Evolutionary conservation across 495 filamentous ascomycete species (phyloP).

Genomic region (Xanthoparmelia taractica): DNA sequence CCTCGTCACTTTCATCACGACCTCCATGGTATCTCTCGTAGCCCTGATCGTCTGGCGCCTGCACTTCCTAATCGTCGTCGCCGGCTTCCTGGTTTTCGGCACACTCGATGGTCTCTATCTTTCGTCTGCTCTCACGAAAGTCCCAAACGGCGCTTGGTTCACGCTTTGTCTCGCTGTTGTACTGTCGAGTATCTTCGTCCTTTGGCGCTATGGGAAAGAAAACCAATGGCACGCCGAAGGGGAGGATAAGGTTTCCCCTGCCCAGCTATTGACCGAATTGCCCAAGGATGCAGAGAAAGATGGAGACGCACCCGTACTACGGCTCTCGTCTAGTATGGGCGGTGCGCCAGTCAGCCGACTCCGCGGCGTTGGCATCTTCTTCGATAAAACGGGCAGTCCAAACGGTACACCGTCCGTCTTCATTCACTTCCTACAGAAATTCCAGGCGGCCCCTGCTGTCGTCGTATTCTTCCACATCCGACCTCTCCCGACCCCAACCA

Average conservation of each 20-base stretch:
- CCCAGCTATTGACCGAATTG: constrained; percentile 35
- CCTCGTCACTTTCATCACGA: constrained; percentile 67
- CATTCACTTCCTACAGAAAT: constrained; percentile 57
- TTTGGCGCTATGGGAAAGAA: constrained; percentile 71
- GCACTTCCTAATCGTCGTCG: constrained; percentile 46
- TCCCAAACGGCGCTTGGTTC: constrained; percentile 69
- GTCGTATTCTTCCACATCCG: constrained; percentile 58
- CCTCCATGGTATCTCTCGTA: constrained; percentile 59
- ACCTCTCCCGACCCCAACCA: constrained; percentile 40
- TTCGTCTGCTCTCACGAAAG: constrained; percentile 58
- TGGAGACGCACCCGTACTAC: constrained; percentile 11
- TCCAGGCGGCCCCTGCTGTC: constrained; percentile 49
- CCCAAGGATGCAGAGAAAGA: not conserved
- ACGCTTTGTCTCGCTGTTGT: constrained; percentile 55
- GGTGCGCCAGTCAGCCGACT: constrained; percentile 38
- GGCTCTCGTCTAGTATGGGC: constrained; percentile 38
- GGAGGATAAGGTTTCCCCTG: constrained; percentile 47
- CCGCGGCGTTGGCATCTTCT: constrained; percentile 54
- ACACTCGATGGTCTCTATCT: constrained; percentile 58
- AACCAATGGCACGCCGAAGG: constrained; percentile 63
- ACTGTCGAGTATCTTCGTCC: constrained; percentile 51
- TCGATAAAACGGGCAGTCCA: constrained; percentile 52
- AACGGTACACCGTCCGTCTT: constrained; percentile 50
- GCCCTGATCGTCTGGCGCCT: constrained; percentile 61
- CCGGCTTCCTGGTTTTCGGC: constrained; percentile 55